Evolutionary conservation across 1,284 basidiomycete genomes (phyloP), one percentile per base, ranked within the genome.

Genomic region (Apiotrichum mycotoxinovorans): DNA sequence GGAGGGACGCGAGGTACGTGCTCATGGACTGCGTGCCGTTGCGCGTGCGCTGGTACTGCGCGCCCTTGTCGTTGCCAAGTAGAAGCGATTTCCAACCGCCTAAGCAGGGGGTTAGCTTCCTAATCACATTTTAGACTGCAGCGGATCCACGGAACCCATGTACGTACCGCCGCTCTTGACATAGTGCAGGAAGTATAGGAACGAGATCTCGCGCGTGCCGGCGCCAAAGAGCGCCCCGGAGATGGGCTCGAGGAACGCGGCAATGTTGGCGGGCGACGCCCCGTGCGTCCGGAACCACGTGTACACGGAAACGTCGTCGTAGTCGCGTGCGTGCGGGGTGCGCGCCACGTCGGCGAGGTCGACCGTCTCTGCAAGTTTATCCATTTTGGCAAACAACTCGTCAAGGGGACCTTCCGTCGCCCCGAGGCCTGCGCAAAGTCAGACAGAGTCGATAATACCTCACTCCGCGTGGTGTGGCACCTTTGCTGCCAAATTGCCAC

Each of bases 1-100:
- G 56, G 9, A 38, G 25, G 3, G 51, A 41, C 12, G 51, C 52
- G 35, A 61, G 55, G 45, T 52, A 61, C 14, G 12, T 23, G 26
- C 51, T 43, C 47, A 61, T 57, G 14, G 30, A 20, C 55, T 57
- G 47, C 48, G 54, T 61, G 35, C 59, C 59, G 41, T 57, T 47
- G 3, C 55, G 30, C n/a, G 55, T 54, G 40, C 55, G 59, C 54
- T 61, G 59, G 44, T 57, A 54, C 51, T 61, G 59, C 22, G 33
- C 55, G 23, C 59, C 59, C 30, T 48, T 43, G 12, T 34, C 26
- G 30, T 46, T 52, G 42, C 22, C 35, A 3, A 25, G 26, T 17
- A 47, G n/a, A 42, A 57, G 45, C 15, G 49, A 44, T 3, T 33
- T 14, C 30, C 27, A 52, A 1, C 58, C 59, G 30, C 48, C 56